Evolutionary conservation across 108 stramenopile species (phyloP).

Genomic region (Schizochytrium sp.): DNA sequence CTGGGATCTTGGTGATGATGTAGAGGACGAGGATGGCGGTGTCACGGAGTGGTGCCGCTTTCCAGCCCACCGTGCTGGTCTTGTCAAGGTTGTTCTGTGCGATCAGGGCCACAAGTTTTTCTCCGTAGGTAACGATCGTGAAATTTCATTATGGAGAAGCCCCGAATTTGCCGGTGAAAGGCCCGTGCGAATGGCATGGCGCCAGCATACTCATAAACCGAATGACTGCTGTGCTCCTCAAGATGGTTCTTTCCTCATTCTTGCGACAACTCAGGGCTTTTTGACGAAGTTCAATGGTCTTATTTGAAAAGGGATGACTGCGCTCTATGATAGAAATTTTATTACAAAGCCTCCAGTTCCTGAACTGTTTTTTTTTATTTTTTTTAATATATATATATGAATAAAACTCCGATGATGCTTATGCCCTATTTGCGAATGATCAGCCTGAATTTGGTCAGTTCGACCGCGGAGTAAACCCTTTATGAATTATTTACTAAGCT

Average conservation of each 20-base stretch:
- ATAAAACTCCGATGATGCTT: too few relatives aligned
- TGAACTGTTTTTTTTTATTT: neutral
- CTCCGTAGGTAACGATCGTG: neutral
- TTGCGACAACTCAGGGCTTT: neutral
- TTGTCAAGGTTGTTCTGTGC: neutral
- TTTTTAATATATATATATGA: too few relatives aligned
- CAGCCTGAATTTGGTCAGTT: too few relatives aligned
- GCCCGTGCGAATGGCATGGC: neutral
- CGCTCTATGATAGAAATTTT: neutral
- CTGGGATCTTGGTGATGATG: neutral
- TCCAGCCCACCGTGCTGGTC: neutral
- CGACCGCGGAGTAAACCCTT: too few relatives aligned
- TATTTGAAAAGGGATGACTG: neutral
- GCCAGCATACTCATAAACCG: slow-evolving; percentile 17
- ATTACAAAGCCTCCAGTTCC: neutral
- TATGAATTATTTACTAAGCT: too few relatives aligned
- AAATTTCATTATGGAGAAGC: neutral
- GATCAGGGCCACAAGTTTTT: neutral
- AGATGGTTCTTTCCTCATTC: neutral
- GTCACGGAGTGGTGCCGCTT: neutral
- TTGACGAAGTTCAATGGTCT: neutral
- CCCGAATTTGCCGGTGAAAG: neutral
- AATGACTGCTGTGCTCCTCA: slow-evolving; percentile 13
- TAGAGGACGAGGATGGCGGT: neutral
- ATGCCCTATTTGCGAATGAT: too few relatives aligned